Conservation (phyloP, 148 eudicot genomes). For the Rheum nobile region DNA sequence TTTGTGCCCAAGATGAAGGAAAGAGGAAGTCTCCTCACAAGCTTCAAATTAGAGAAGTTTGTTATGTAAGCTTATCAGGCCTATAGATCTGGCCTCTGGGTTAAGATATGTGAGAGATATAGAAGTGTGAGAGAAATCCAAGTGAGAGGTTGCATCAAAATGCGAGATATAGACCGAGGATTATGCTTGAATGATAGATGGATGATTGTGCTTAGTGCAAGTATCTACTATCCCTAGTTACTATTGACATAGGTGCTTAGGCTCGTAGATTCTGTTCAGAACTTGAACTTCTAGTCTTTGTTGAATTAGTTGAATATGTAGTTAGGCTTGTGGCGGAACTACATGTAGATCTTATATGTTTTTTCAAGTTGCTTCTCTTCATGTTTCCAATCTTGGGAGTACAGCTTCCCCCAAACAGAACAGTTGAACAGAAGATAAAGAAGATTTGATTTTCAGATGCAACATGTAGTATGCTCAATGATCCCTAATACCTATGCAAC, state of each 20-base stretch:
- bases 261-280: not conserved
- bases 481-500: slow-evolving; percentile 1
- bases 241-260: not conserved
- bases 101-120: no score
- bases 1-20: no score
- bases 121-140: no score
- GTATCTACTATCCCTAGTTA: not conserved
- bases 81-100: no score
- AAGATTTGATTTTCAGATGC: not conserved
- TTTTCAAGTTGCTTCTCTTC: no score
- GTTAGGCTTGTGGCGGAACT: not conserved
- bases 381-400: no score
- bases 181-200: no score
- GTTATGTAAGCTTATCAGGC: no score
- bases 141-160: no score
- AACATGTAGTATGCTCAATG: not conserved
- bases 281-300: not conserved
- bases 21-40: no score
- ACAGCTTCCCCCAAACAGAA: not conserved
- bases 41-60: not conserved
- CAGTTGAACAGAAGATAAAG: not conserved
- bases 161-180: no score
- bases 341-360: not conserved
- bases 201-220: not conserved
- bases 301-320: not conserved